Base-by-base conservation (phyloP, 202 grass and related monocot genomes). In the Setaria italica region DNA sequence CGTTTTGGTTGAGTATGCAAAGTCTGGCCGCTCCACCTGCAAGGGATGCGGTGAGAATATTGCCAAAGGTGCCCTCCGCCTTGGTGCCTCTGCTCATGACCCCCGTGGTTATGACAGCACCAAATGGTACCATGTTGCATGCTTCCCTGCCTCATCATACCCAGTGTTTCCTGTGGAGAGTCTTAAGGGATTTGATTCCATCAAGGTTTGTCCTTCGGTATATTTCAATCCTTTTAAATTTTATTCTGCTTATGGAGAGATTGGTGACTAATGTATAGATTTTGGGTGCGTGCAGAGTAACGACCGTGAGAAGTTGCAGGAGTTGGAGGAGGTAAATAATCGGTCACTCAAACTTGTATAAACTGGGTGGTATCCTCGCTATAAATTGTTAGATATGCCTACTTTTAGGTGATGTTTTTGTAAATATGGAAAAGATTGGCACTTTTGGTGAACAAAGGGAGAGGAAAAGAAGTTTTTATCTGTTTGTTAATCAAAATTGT, bases 11-110 rank as follows among this genome's bases (percentile, higher is more conserved):
- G 90, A 91, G 56, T 89, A 92, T 53, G 90, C 93, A 11, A 95
- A 92, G 53, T 91, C 90, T 33, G 88, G 88, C 7, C 88, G 88
- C 20, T 92, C 88, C 34, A 68, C 62, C 16, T 95, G 93, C 79
- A 92, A 95, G 71, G 78, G 67, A 11, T 91, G 90, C 79, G 71
- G 37, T 48, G 79, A 90, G 70, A 82, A 74, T 25, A 95, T 95
- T 66, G 50, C 49, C 0, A 66, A 57, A 25, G 88, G 86, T 2
- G 32, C 74, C 0, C 80, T 92, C 15, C 87, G 90, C 46, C 17
- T 92, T 2, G 86, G 88, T 29, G 70, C 86, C 21, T 87, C 84
- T n/a, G 19, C 35, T 35, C 85, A 70, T 59, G 88, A 76, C 7
- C 84, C 84, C 12, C 72, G 86, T 56, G 84, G 93, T 33, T 91